These are phyloP conservation scores for Naganishia liquefaciens DNA, from an alignment of 1,284 basidiomycete genomes.

Conservation along the genomic window DNA sequence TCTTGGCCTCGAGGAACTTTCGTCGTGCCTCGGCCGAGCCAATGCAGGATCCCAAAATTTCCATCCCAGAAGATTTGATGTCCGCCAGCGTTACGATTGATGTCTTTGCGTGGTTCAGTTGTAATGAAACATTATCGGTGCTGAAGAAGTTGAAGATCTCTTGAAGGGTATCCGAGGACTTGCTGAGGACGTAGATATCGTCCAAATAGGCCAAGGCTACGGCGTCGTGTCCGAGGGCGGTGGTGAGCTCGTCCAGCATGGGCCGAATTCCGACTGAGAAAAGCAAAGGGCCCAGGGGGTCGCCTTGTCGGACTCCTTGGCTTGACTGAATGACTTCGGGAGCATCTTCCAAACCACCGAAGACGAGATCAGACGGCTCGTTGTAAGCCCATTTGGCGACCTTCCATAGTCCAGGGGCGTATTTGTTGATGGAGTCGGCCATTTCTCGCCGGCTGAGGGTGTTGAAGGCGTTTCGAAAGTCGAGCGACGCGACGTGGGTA, in stretches of 20 bases:
- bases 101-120: slow-evolving; percentile 4
- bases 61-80: not conserved
- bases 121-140: not conserved
- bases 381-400: slow-evolving; percentile 33
- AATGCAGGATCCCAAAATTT: slow-evolving; percentile 8
- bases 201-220: slow-evolving; percentile 4
- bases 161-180: no score
- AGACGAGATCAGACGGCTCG: slow-evolving; percentile 1
- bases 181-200: not conserved
- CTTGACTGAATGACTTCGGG: slow-evolving; percentile 14
- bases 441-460: slow-evolving; percentile 23
- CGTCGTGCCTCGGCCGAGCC: not conserved
- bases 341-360: slow-evolving; percentile 11
- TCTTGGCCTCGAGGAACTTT: not conserved
- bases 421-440: not conserved
- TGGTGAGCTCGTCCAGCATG: slow-evolving; percentile 30
- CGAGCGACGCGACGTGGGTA: slow-evolving; percentile 32
- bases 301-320: slow-evolving; percentile 37
- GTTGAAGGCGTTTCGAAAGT: slow-evolving; percentile 36
- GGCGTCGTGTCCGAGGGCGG: slow-evolving; percentile 29
- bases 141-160: slow-evolving; percentile 2
- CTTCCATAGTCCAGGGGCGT: slow-evolving; percentile 31
- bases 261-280: slow-evolving; percentile 37
- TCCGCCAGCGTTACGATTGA: not conserved
- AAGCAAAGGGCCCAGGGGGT: no score